Base-by-base conservation (phyloP, 2,329 filamentous ascomycete species). In the Colletotrichum spaethianum region DNA sequence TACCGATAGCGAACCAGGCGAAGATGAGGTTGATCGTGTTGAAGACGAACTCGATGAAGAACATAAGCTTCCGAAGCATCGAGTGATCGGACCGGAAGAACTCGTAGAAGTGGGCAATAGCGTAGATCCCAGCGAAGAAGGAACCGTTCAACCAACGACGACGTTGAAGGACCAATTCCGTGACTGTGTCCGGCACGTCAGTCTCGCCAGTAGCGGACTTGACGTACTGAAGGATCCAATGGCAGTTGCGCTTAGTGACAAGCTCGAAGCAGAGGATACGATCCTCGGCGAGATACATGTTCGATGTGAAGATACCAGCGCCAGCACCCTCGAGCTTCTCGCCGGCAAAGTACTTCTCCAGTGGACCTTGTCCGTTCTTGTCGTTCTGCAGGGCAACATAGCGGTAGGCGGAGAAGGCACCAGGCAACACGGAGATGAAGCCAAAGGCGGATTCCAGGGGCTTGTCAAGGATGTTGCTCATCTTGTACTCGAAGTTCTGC, bases 401-500 rank as follows among this genome's bases (percentile, higher is more conserved):
- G 48, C 96, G 93, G 82, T 99, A 99, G 26, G 96, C 96, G n/a
- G 96, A 98, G 83, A 99, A 98, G 70, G 96, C 96, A 86, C 96
- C 96, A 0, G 96, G 96, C 79, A 99, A 87, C 78, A 99, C 96
- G 55, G 94, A 94, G 80, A 99, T 98, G 84, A 98, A 99, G 57
- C 96, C 96, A 82, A 99, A 99, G 0, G 96, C 94, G 4, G 96
- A 98, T 81, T 99, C 96, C 50, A 99, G 86, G 2, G 96, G 96
- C 85, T 99, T 99, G 82, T 99, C 96, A 55, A 99, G 89, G 79
- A 99, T 99, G 79, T 99, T 99, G 82, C 94, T 98, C 93, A 99
- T 98, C 88, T 99, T 99, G 89, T 99, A 99, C 85, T 99, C 96
- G 78, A 99, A 99, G 80, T 99, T 99, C 79, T 99, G 96, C 0